Percentiles rank a stretch among this genome's conserved stretches.
These are phyloP conservation scores for Talaromyces trachyspermus DNA, from an alignment of 495 filamentous ascomycete species.

Conservation along the genomic window DNA sequence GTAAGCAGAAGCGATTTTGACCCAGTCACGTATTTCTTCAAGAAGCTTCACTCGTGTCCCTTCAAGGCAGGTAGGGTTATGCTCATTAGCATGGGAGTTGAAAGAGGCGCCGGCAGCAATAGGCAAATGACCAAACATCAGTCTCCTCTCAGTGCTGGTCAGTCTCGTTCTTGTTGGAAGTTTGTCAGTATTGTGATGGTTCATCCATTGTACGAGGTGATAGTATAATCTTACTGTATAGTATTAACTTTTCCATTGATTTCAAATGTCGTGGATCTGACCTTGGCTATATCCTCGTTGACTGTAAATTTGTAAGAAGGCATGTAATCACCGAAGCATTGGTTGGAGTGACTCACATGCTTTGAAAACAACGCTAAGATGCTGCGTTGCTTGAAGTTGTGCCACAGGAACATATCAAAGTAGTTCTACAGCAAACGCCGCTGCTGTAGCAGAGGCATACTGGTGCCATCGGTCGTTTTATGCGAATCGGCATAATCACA, in stretches of 20 bases:
- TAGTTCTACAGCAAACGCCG: slow-evolving; percentile 26
- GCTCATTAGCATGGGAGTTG: slow-evolving; percentile 12
- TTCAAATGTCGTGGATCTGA: too few species aligned
- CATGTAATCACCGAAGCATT: too few species aligned
- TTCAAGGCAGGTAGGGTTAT: slow-evolving; percentile 16
- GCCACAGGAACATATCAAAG: slow-evolving; percentile 6
- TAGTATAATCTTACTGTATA: too few species aligned
- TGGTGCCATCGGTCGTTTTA: slow-evolving; percentile 31
- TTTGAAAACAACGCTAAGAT: neutral
- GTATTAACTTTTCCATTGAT: too few species aligned
- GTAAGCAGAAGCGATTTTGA: neutral
- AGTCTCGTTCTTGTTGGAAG: neutral
- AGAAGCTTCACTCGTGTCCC: slow-evolving; percentile 22
- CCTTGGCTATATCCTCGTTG: too few species aligned
- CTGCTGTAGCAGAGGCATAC: slow-evolving; percentile 30
- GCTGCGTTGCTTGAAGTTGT: neutral
- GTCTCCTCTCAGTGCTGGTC: neutral
- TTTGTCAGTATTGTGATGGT: too few species aligned
- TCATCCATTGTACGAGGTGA: too few species aligned
- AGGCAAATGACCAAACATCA: too few species aligned
- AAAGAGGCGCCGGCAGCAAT: slow-evolving; percentile 10
- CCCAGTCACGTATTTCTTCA: slow-evolving; percentile 18
- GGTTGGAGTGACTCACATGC: too few species aligned
- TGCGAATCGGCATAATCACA: slow-evolving; percentile 37
- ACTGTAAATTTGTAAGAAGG: too few species aligned